A percentile compares a stretch with the other conserved stretches of the same genome.
phyloP scores from a whole-genome alignment of 139 green algal genomes.

The Tetradesmus obliquus region DNA sequence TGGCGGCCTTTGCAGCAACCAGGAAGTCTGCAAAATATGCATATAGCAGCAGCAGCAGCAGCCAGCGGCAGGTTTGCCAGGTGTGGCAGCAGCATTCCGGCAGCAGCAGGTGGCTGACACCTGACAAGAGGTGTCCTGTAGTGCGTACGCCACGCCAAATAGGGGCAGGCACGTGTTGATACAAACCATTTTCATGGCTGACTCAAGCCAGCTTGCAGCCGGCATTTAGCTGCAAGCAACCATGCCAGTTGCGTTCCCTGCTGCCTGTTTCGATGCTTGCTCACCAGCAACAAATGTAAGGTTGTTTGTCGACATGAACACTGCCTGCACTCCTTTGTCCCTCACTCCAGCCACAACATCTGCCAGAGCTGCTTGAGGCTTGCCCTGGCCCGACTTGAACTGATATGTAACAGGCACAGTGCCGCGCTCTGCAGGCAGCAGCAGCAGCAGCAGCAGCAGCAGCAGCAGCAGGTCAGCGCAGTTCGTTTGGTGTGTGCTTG shows the following conservation, averaged over 20 bases:
- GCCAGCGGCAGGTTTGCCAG: background rate
- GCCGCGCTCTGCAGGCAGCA: background rate
- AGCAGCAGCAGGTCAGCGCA: background rate
- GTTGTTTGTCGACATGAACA: constrained; percentile 31
- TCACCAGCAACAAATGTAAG: constrained; percentile 35
- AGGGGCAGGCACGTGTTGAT: no score
- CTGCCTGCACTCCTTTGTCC: background rate
- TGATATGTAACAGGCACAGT: constrained; percentile 13
- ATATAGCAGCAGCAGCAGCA: background rate
- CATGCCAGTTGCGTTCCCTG: background rate
- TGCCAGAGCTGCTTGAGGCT: background rate
- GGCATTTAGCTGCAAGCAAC: no score
- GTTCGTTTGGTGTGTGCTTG: background rate
- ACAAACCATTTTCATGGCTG: no score
- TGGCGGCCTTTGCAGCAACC: background rate
- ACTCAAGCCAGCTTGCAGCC: no score
- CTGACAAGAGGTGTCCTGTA: no score
- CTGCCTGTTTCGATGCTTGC: background rate
- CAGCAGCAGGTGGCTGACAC: no score
- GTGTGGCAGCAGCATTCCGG: no score
- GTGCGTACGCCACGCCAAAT: no score
- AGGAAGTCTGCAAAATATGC: constrained; percentile 19
- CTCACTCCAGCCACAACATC: background rate
- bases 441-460: background rate
- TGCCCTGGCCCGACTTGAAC: constrained; percentile 8